Conservation (phyloP, 148 eudicot species). For the Arbutus unedo region DNA sequence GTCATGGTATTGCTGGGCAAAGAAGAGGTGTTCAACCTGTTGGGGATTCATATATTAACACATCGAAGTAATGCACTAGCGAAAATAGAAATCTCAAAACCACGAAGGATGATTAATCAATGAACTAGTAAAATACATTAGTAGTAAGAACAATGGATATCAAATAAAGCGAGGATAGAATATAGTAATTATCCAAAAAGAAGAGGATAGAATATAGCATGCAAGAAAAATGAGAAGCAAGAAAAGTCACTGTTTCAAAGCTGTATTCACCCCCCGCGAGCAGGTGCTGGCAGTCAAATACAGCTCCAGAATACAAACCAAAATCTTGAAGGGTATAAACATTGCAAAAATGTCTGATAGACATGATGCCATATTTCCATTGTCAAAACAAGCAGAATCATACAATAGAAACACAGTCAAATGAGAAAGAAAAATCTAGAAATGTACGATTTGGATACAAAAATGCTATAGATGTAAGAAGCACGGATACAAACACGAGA, state of each 20-base stretch:
- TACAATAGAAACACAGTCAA: neutral
- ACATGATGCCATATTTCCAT: neutral
- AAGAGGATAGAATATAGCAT: too few relatives aligned
- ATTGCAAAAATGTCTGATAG: neutral
- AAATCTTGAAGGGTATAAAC: neutral
- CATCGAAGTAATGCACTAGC: neutral
- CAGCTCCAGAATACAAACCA: neutral
- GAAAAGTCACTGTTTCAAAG: neutral
- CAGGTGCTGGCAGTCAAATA: neutral
- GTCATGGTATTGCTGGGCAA: slow-evolving; percentile 73
- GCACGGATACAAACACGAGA: too few relatives aligned
- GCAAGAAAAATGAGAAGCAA: neutral
- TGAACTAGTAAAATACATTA: neutral
- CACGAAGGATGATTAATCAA: neutral
- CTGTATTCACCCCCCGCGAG: neutral
- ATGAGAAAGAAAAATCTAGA: neutral
- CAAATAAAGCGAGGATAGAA: neutral
- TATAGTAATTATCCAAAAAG: too few relatives aligned
- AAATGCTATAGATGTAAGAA: neutral
- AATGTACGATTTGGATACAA: neutral
- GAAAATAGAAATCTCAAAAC: neutral
- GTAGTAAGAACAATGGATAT: neutral
- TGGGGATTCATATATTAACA: neutral
- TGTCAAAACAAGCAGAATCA: neutral
- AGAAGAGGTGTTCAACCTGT: slow-evolving; percentile 58